phyloP scores from a whole-genome alignment of 2,329 filamentous ascomycete species.

The Albifimbria verrucaria region DNA sequence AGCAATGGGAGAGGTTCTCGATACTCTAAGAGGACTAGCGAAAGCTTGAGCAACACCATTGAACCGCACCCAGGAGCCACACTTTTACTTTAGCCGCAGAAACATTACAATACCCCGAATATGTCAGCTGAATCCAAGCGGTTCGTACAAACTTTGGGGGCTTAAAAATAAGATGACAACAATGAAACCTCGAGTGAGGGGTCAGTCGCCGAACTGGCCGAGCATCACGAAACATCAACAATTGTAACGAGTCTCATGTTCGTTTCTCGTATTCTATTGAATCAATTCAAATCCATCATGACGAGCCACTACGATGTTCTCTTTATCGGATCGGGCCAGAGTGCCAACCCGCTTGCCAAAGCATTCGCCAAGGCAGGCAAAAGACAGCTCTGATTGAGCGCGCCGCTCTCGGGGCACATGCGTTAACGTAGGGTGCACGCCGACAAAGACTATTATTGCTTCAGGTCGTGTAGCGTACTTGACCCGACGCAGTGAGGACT shows the following conservation, averaged over 20 bases:
- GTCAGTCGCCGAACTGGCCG: background rate
- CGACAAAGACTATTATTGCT: conserved; percentile 55
- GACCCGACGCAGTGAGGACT: conserved; percentile 36
- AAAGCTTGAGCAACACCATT: background rate
- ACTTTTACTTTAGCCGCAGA: no score
- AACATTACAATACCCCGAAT: no score
- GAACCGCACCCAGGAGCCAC: no score
- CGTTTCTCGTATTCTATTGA: background rate
- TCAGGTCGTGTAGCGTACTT: conserved; percentile 48
- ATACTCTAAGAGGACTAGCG: conserved; percentile 12
- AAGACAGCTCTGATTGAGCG: conserved; percentile 46
- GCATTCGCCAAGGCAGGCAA: conserved; percentile 41
- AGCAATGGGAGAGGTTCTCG: conserved; percentile 43
- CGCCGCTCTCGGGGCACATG: conserved; percentile 49
- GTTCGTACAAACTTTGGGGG: no score
- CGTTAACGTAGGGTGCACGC: conserved; percentile 54
- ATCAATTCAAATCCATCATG: conserved; percentile 11
- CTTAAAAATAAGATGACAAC: background rate
- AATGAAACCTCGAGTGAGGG: background rate
- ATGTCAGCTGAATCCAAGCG: no score
- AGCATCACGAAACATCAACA: background rate
- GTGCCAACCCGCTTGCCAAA: conserved; percentile 45
- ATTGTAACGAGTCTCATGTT: background rate
- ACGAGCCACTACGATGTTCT: conserved; percentile 26
- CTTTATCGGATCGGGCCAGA: conserved; percentile 52